Percentiles rank a stretch among this genome's conserved stretches.
Conservation (phyloP, 2,329 filamentous ascomycete species). For the Alternaria brassicae region DNA sequence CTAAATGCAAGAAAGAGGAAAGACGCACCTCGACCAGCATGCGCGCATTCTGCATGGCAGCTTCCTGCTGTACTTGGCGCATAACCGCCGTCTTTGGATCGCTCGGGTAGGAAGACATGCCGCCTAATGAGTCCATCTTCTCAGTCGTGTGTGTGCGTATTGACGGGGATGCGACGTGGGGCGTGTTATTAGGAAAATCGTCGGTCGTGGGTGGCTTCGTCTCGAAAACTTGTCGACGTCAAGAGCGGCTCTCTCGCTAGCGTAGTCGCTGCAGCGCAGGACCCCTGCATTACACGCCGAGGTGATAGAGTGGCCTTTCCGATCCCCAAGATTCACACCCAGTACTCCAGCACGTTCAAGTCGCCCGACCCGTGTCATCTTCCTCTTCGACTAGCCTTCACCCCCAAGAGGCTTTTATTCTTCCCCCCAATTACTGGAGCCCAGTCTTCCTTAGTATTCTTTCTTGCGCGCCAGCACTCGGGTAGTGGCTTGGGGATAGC, state of each 20-base stretch:
- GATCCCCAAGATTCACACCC: conserved; percentile 15
- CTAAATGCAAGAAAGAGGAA: not conserved
- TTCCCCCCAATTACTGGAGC: conserved; percentile 35
- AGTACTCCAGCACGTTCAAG: conserved; percentile 32
- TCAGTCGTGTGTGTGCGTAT: conserved; percentile 9
- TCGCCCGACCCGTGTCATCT: conserved; percentile 33
- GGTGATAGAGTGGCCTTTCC: conserved; percentile 27
- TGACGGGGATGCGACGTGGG: not conserved
- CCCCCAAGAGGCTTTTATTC: conserved; percentile 11
- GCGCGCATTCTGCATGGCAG: conserved; percentile 60
- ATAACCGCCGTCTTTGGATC: conserved; percentile 58
- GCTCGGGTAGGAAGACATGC: conserved; percentile 39
- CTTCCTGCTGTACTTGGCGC: conserved; percentile 61
- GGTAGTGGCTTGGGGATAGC: conserved; percentile 22
- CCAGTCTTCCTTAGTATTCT: conserved; percentile 37
- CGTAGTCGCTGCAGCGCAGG: conserved; percentile 14
- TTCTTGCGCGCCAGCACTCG: conserved; percentile 23
- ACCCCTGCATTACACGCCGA: conserved; percentile 39
- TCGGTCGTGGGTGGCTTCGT: conserved; percentile 1
- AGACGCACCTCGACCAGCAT: conserved; percentile 54
- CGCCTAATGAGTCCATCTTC: conserved; percentile 45
- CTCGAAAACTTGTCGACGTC: conserved; percentile 42
- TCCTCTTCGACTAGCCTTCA: conserved; percentile 34
- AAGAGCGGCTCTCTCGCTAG: conserved; percentile 32
- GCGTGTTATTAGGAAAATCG: not conserved